phyloP scores from a whole-genome alignment of 306 rosid species.

The Cicer chorassanicum region DNA sequence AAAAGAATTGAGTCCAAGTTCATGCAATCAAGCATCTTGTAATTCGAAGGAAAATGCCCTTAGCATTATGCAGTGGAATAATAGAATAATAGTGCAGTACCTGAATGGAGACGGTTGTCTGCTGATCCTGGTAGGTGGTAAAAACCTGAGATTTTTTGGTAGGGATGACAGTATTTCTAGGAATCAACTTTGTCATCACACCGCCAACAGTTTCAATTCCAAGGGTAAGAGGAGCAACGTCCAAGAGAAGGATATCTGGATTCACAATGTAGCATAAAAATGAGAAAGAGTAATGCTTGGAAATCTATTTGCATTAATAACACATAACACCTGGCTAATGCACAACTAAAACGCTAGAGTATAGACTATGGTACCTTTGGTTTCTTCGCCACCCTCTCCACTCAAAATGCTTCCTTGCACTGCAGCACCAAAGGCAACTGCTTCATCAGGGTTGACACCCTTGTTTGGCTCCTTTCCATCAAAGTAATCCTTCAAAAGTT shows the following conservation, averaged over 20 bases:
- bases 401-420: constrained; percentile 98
- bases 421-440: constrained; percentile 98
- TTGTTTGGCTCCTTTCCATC: constrained; percentile 99
- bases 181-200: constrained; percentile 99
- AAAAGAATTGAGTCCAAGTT: constrained; percentile 15
- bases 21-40: not conserved
- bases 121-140: constrained; percentile 99
- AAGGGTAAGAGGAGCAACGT: constrained; percentile 97
- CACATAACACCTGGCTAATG: not conserved
- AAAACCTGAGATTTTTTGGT: constrained; percentile 99
- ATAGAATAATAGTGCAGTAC: constrained; percentile 43
- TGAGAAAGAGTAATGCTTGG: not conserved
- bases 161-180: constrained; percentile 96
- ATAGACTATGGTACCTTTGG: constrained; percentile 67
- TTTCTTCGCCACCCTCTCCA: constrained; percentile 98
- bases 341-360: not conserved
- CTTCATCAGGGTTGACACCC: constrained; percentile 99
- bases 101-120: constrained; percentile 98
- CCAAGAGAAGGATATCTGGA: constrained; percentile 95
- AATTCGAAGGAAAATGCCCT: not conserved
- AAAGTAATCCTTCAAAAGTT: constrained; percentile 89
- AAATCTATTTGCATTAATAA: not conserved
- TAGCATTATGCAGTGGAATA: not conserved
- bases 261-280: not conserved
- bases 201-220: constrained; percentile 99